Evolutionary conservation across 2,329 filamentous ascomycete genomes (phyloP), one percentile per base, ranked within the genome.

Genomic region (Talaromyces pinophilus): DNA sequence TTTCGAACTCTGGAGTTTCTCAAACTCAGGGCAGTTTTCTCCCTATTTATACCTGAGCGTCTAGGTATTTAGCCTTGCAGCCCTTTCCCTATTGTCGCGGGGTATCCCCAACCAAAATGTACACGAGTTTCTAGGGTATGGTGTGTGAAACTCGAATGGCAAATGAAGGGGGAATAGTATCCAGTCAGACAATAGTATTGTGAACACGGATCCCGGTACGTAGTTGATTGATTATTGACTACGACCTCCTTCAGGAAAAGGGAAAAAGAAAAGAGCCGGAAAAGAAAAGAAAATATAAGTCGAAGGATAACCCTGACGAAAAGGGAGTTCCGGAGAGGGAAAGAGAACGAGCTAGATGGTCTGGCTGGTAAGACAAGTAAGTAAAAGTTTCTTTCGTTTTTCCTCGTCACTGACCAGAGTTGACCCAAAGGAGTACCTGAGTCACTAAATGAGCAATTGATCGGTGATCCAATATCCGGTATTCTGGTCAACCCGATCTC

Each of bases 91-190:
- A 40, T 15, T 38, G 35, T 63, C 35, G 61, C 35, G 33, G 38
- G 48, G 48, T 63, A 55, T 22, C 28, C n/a, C 44, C 57, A 44
- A 11, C 25, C 35, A 60, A 35, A 25, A 42, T 11, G 35, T 42
- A 44, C 10, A 28, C 57, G 38, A 44, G 15, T 19, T n/a, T 55
- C 19, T 42, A 8, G 30, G 17, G 33, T 46, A 19, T 50, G 19
- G 30, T 57, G n/a, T 55, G 62, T 57, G 38, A 64, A 42, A 46
- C 42, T 57, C 40, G 28, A 62, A 62, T 62, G 13, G 60, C 35
- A 52, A 52, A 30, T 28, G 48, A 42, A 50, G 15, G 28, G 28
- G 40, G 8, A 33, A 44, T 42, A 48, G 15, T 44, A 30, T 46
- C 33, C 48, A 44, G n/a, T 33, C 38, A 55, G 48, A 59, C 50